phyloP scores from a whole-genome alignment of 148 eudicot species.

The Tetragonia tetragonoides region DNA sequence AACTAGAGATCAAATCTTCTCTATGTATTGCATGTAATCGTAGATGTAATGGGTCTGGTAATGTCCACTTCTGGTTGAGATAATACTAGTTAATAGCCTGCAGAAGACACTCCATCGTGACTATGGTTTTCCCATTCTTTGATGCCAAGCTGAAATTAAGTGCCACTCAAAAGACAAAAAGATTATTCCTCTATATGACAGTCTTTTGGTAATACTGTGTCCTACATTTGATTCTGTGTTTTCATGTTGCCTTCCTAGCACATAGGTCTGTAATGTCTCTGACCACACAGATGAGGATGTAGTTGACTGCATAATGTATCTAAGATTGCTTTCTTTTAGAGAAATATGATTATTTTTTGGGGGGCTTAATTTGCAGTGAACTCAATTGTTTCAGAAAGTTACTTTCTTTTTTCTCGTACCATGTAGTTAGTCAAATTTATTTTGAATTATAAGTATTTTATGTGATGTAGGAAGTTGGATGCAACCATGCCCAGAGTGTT shows the following conservation, averaged over 20 bases:
- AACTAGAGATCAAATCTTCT: neutral
- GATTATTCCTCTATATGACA: neutral
- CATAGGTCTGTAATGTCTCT: neutral
- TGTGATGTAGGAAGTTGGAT: constrained; percentile 80
- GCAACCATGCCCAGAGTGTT: constrained; percentile 94
- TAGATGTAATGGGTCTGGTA: neutral
- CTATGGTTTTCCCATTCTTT: neutral
- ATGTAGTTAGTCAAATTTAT: neutral
- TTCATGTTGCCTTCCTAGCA: neutral
- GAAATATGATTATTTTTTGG: neutral
- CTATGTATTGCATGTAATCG: neutral
- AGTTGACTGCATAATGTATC: neutral
- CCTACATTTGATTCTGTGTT: neutral
- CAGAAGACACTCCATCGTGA: neutral
- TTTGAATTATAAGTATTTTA: constrained; percentile 4
- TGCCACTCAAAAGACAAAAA: neutral
- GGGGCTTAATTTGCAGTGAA: neutral
- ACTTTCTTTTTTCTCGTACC: neutral
- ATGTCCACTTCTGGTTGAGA: neutral
- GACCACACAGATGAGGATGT: neutral
- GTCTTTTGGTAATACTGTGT: neutral
- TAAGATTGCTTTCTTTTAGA: neutral
- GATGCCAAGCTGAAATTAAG: too few relatives aligned
- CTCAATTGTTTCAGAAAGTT: neutral
- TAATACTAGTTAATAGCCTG: neutral